Percentiles rank a stretch among this genome's conserved stretches.
Conservation (phyloP, 2,329 filamentous ascomycete species). For the Fusarium sp. region DNA sequence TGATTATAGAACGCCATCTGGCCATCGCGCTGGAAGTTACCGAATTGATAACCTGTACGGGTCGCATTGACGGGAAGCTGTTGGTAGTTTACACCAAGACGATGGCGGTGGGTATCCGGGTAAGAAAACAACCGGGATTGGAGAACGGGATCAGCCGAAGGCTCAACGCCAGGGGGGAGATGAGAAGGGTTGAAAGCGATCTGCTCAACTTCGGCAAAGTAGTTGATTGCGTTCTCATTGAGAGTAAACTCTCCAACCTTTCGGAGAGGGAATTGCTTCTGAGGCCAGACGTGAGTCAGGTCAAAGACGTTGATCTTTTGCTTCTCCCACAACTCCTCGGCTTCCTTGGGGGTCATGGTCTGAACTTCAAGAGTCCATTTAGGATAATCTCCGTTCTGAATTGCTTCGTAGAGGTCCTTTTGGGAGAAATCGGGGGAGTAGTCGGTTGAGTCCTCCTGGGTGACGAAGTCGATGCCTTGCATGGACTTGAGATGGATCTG, state of each 20-base stretch:
- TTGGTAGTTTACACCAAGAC: constrained; percentile 70
- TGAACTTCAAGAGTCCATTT: constrained; percentile 66
- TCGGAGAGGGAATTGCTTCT: constrained; percentile 19
- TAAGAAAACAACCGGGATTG: constrained; percentile 70
- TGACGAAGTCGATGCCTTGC: constrained; percentile 25
- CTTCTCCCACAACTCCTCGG: constrained; percentile 37
- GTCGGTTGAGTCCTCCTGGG: constrained; percentile 2
- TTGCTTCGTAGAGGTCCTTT: constrained; percentile 32
- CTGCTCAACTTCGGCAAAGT: constrained; percentile 72
- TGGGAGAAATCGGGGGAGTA: constrained; percentile 20
- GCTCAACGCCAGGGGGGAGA: constrained; percentile 70
- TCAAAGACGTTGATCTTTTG: constrained; percentile 61
- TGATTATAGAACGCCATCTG: constrained; percentile 33
- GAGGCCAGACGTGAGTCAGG: constrained; percentile 68
- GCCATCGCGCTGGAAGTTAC: constrained; percentile 28
- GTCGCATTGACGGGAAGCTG: constrained; percentile 31
- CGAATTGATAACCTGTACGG: background rate
- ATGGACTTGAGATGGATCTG: constrained; percentile 28
- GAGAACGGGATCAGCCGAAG: constrained; percentile 69
- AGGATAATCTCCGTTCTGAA: constrained; percentile 52
- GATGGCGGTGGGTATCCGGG: constrained; percentile 70
- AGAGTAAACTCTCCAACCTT: constrained; percentile 72
- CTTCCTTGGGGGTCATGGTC: constrained; percentile 36
- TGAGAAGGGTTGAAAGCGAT: constrained; percentile 72
- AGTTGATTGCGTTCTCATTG: constrained; percentile 72